Base-by-base conservation (phyloP, 2,329 filamentous ascomycete genomes). In the Fusarium torreyae region DNA sequence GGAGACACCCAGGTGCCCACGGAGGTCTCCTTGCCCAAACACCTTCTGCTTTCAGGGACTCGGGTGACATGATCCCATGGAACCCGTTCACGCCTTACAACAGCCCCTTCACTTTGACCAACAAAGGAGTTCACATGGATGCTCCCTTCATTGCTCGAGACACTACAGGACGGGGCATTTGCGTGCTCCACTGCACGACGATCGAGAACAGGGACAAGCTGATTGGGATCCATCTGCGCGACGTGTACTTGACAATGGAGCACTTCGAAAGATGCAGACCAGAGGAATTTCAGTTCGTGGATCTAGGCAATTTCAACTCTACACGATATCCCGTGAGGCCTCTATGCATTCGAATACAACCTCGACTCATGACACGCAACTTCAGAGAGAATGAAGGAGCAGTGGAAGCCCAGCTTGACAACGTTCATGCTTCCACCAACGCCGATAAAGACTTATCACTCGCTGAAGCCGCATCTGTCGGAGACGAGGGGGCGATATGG, bases 201-300 rank as follows among this genome's bases (percentile, higher is more conserved):
- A 28, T 22, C 1, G 53, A 31, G 9, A 48, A 3, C 2, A 53
- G 46, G 20, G 38, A 59, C 1, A 39, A 33, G 2, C 7, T 56
- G 3, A 33, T 70, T 11, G 62, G 36, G 0, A 24, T 69, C 0
- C 26, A 57, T 17, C 3, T 70, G 4, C 15, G 34, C 2, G 67
- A 70, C 17, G 0, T 40, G 0, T 69, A 48, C 5, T 8, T 69
- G 2, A 70, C 62, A 1, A 69, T 70, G 50, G 67, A 70, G 2
- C 66, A 69, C 8, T 70, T 57, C 8, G 45, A 70, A 18, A 49
- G 67, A 2, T 52, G 45, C 7, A 38, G 8, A 3, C 34, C 7
- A 5, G 15, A 42, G 2, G 20, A 58, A 4, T 9, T 69, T 1
- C 17, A 50, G 2, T 42, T 45, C 38, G 6, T 66, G 5, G n/a